Base-by-base conservation (phyloP, 1,284 basidiomycete genomes). In the Entoloma clypeatum region DNA sequence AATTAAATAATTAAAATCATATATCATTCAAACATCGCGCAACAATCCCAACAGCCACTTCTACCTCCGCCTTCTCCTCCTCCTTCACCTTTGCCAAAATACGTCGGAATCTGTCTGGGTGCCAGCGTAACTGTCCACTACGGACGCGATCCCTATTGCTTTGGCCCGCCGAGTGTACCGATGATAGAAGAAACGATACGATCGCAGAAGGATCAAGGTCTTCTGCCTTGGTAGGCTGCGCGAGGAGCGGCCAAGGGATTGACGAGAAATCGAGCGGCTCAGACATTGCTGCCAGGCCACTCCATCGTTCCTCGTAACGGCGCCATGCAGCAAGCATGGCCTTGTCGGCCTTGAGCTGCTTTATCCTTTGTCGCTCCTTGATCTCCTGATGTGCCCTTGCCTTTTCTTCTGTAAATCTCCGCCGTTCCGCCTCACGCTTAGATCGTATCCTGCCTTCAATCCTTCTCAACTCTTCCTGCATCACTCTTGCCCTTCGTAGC, bases 91-190 rank as follows among this genome's bases (percentile, higher is more conserved):
- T 68, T n/a, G 51, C 57, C 38, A 81, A 57, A 30, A 81, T 48
- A 28, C 79, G 63, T 43, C 70, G 63, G 62, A 88, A 87, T 32
- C 82, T 67, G 59, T 88, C 86, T 2, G 86, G 86, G 56, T 88
- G 85, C 84, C 85, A 88, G 39, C 81, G 67, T 23, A 83, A 70
- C 56, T 84, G 69, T 2, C 80, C 83, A 24, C 60, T 67, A 34
- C 76, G 72, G 45, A 86, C 71, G 39, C 82, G 70, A 36, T 86
- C 81, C 57, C 77, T 82, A 48, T 68, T 70, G 28, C 74, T 67
- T 47, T 73, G 68, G 16, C 63, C 63, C 36, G 65, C 63, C n/a
- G 82, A 82, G 59, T 85, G 81, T 21, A 65, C 48, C 7, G 73
- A 67, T 11, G 81, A 81, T 32, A 85, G 61, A 28, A 88, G 62